Percentiles rank a stretch among this genome's conserved stretches.
Evolutionary conservation across 805 yeast species (phyloP).

Genomic region (Saccharomyces paradoxus): DNA sequence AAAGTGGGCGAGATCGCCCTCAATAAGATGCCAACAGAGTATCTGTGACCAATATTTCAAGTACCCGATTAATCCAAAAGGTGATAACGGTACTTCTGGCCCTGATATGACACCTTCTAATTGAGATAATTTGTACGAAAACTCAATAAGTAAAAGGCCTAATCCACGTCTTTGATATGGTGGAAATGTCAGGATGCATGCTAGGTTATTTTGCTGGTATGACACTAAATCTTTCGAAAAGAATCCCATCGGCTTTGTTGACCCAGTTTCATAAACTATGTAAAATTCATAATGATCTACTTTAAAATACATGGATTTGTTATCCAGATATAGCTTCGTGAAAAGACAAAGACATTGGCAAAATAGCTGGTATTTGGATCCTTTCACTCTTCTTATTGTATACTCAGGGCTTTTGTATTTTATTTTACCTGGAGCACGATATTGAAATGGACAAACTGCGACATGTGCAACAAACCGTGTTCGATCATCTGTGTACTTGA

Average conservation of each 20-base stretch:
- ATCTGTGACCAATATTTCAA: conserved; percentile 64
- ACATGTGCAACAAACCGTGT: conserved; percentile 45
- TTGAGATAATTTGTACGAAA: conserved; percentile 69
- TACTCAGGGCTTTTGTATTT: conserved; percentile 53
- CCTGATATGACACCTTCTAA: conserved; percentile 64
- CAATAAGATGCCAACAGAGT: conserved; percentile 37
- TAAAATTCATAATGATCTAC: conserved; percentile 77
- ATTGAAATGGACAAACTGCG: conserved; percentile 36
- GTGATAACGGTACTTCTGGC: conserved; percentile 86
- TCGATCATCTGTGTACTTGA: conserved; percentile 58
- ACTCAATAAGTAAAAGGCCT: conserved; percentile 75
- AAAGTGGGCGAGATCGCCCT: conserved; percentile 32
- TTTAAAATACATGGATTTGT: conserved; percentile 77
- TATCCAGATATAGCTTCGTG: conserved; percentile 81
- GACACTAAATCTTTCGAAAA: conserved; percentile 82
- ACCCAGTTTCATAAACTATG: conserved; percentile 48
- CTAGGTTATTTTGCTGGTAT: conserved; percentile 71
- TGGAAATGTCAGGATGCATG: conserved; percentile 86
- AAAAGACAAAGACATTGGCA: conserved; percentile 79
- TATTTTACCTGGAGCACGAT: conserved; percentile 52
- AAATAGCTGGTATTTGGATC: conserved; percentile 53
- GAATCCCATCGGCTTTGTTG: conserved; percentile 70
- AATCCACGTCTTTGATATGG: conserved; percentile 76
- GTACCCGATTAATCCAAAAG: conserved; percentile 70
- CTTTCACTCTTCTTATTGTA: conserved; percentile 60